Evolutionary conservation across 257 asterid species (phyloP), one percentile per base, ranked within the genome.

Genomic region (Scutellaria minor): DNA sequence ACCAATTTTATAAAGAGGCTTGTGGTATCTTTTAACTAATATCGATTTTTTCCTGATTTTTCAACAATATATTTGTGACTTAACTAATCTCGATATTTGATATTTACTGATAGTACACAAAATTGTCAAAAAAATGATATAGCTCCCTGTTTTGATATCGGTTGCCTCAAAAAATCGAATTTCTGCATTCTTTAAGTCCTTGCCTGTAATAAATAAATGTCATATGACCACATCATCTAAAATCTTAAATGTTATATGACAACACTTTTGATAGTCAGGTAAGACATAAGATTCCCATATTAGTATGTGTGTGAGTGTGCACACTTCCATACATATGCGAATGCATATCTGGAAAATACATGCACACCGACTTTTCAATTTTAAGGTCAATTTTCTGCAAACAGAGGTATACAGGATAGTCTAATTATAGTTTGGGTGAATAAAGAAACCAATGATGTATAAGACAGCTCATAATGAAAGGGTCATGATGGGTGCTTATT

Each of bases 391-490:
- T 56, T 50, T 58, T 41, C 57, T 2, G 12, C 59, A 45, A 15
- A 37, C 46, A 46, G 41, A 11, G 20, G 8, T 9, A 37, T 6
- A 60, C n/a, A 47, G 14, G 60, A 14, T 9, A 9, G 42, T 47
- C 24, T 60, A 18, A 31, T 3, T 27, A 64, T 3, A 5, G 8
- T 39, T 3, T 5, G 47, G 35, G 13, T 31, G 46, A 41, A 51
- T 35, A 44, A 52, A 62, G 57, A 63, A 42, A 63, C 20, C 51
- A 39, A 52, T 35, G 18, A 42, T 74, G 46, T 68, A 56, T 57
- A 53, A 58, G 47, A 37, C 11, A 65, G 60, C 31, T 73, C 41
- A 37, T 10, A 53, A 52, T 37, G 52, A 15, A 68, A 4, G 11
- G 12, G 7, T 9, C 2, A 18, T 1, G 5, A 14, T 0, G 10